phyloP scores from a whole-genome alignment of 768 basidiomycete species.

The Rhodocollybia butyracea region DNA sequence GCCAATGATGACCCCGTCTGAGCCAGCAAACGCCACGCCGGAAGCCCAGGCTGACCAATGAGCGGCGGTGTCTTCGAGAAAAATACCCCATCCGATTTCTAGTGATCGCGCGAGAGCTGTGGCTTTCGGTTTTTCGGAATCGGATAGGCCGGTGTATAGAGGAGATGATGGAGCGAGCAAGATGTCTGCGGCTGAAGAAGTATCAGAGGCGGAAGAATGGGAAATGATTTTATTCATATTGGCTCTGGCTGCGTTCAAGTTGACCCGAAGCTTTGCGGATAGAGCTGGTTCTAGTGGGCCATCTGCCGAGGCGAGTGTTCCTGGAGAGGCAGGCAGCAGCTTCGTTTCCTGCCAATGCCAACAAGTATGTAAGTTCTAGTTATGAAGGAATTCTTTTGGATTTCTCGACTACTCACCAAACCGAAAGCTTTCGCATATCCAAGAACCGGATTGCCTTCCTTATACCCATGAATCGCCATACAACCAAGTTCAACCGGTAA shows the following conservation, averaged over 20 bases:
- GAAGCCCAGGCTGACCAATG: conserved; percentile 1
- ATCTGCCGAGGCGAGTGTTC: background rate
- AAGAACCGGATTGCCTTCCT: conserved; percentile 5
- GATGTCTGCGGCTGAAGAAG: conserved; percentile 4
- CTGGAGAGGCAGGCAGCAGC: background rate
- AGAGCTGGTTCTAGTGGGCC: background rate
- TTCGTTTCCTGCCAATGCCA: conserved; percentile 8
- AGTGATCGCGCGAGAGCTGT: conserved; percentile 3
- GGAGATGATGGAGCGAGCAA: background rate
- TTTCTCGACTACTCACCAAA: too few species aligned
- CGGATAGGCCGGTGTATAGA: conserved; percentile 3
- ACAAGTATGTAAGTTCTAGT: too few species aligned
- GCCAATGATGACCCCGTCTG: conserved; percentile 7
- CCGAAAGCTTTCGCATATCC: conserved; percentile 3
- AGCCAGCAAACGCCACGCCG: conserved; percentile 4
- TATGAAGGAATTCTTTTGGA: too few species aligned
- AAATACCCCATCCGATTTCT: conserved; percentile 7
- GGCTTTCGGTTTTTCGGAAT: background rate
- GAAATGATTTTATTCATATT: background rate
- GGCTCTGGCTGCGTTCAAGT: background rate
- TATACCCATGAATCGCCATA: conserved; percentile 11
- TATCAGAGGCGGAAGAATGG: background rate
- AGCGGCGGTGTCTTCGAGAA: background rate
- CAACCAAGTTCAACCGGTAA: conserved; percentile 9
- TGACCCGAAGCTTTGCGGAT: background rate